Percentiles rank a stretch among this genome's conserved stretches.
Evolutionary conservation across 2,329 filamentous ascomycete genomes (phyloP).

Genomic region (Graphium sp.): DNA sequence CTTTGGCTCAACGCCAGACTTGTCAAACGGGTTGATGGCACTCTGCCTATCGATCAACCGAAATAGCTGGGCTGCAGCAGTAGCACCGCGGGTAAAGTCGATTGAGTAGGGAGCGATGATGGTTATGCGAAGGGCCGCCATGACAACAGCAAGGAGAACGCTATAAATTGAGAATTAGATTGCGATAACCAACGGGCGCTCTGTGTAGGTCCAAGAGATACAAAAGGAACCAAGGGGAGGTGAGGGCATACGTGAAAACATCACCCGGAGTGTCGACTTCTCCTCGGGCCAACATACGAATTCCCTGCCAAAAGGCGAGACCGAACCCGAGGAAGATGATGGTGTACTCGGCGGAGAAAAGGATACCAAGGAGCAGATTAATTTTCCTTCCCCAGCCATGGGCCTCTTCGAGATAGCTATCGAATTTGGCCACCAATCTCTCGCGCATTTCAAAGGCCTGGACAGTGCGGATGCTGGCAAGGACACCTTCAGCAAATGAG

Average conservation of each 20-base stretch:
- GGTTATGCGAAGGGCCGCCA: conserved; percentile 25
- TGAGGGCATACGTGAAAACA: conserved; percentile 22
- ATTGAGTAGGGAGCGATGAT: conserved; percentile 28
- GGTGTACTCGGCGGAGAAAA: conserved; percentile 28
- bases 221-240: not conserved
- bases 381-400: conserved; percentile 22
- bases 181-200: too few relatives aligned
- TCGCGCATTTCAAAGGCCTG: conserved; percentile 32
- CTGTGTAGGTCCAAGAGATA: too few relatives aligned
- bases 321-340: conserved; percentile 28
- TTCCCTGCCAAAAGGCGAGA: conserved; percentile 33
- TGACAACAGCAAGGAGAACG: conserved; percentile 27
- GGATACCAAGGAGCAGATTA: conserved; percentile 20
- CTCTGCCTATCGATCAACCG: conserved; percentile 26
- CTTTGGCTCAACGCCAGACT: conserved; percentile 13
- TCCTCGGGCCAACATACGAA: conserved; percentile 24
- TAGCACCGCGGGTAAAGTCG: conserved; percentile 25
- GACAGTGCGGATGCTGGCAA: conserved; percentile 29
- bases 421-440: conserved; percentile 22
- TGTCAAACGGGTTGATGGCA: conserved; percentile 22
- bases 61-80: conserved; percentile 28
- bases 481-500: conserved; percentile 31
- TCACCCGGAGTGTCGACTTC: conserved; percentile 26
- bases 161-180: conserved; percentile 11
- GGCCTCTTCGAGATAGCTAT: conserved; percentile 21